Evolutionary conservation across 169 alveolate genomes (phyloP).

Genomic region (Cryptosporidium ubiquitum): DNA sequence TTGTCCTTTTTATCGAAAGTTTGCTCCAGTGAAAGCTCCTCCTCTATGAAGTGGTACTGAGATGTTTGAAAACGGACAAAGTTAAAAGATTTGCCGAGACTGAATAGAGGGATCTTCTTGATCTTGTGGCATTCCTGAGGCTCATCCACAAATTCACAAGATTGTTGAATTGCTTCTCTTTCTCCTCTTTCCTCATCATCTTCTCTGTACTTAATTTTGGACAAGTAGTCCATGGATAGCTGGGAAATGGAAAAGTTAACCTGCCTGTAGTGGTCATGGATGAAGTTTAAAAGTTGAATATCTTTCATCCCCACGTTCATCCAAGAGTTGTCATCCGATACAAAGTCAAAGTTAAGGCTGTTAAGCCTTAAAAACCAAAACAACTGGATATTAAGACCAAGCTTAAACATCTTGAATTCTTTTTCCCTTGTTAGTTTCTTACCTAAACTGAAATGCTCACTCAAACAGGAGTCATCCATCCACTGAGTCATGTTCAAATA

Average conservation of each 20-base stretch:
- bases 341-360: conserved; percentile 47
- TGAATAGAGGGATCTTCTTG: conserved; percentile 16
- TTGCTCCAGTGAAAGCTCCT: background rate
- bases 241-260: conserved; percentile 12
- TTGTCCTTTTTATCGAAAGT: background rate
- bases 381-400: conserved; percentile 32
- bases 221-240: conserved; percentile 7
- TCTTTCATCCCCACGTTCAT: background rate
- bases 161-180: too few relatives aligned
- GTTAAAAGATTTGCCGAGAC: background rate
- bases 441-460: background rate
- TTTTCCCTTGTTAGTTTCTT: conserved; percentile 30
- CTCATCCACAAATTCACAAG: background rate
- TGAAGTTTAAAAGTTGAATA: conserved; percentile 20
- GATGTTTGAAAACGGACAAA: conserved; percentile 22
- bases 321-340: conserved; percentile 11
- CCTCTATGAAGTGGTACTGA: conserved; percentile 16
- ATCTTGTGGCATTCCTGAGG: background rate
- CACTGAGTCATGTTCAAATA: conserved; percentile 2
- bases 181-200: background rate
- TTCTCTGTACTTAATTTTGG: too few relatives aligned
- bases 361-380: conserved; percentile 50
- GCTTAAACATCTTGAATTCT: conserved; percentile 39
- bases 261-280: conserved; percentile 24
- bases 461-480: conserved; percentile 22